These are phyloP conservation scores for Discostella stelligeroides DNA, from an alignment of 108 stramenopile species.

Conservation along the genomic window DNA sequence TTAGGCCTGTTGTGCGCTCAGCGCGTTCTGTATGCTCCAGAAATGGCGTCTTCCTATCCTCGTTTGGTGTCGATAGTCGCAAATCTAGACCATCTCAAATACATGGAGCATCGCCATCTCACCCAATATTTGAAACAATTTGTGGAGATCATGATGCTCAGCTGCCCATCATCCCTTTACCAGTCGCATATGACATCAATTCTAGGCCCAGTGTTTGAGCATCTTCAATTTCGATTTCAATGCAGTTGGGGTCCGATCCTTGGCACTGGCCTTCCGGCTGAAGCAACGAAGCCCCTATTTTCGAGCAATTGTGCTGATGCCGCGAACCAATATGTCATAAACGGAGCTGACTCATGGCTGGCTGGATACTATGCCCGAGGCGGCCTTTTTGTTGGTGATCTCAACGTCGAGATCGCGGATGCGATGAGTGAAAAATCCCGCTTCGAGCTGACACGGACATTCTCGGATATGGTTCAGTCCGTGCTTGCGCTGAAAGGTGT, in stretches of 20 bases:
- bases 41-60: conserved; percentile 65
- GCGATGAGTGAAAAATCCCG: conserved; percentile 83
- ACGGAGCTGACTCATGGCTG: conserved; percentile 74
- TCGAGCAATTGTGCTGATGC: conserved; percentile 50
- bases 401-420: conserved; percentile 74
- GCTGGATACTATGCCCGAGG: conserved; percentile 74
- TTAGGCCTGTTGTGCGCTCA: conserved; percentile 75
- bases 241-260: conserved; percentile 73
- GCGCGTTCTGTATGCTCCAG: conserved; percentile 78
- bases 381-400: conserved; percentile 87
- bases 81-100: conserved; percentile 65
- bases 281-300: conserved; percentile 58
- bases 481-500: conserved; percentile 51
- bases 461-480: conserved; percentile 75
- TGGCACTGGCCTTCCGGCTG: conserved; percentile 24
- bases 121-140: conserved; percentile 89
- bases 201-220: conserved; percentile 75
- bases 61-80: conserved; percentile 66
- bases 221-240: conserved; percentile 76
- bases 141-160: conserved; percentile 71
- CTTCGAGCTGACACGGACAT: conserved; percentile 78
- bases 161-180: conserved; percentile 83
- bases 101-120: conserved; percentile 90
- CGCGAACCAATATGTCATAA: conserved; percentile 59
- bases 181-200: conserved; percentile 79